These are phyloP conservation scores for Akanthomyces lecanii DNA, from an alignment of 2,329 filamentous ascomycete genomes.

Conservation along the genomic window DNA sequence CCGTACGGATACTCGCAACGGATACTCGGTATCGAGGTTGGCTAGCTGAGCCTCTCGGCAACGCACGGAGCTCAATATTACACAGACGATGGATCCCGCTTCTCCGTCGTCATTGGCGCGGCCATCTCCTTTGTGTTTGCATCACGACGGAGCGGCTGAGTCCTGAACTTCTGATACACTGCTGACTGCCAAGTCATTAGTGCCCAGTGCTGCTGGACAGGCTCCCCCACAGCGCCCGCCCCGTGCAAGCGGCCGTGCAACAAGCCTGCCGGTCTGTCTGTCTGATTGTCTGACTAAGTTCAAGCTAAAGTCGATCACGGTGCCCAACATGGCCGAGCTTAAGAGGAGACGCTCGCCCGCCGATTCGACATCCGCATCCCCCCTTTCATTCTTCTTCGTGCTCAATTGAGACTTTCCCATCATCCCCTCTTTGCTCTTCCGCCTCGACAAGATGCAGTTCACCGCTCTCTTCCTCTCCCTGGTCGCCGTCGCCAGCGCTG, in stretches of 20 bases:
- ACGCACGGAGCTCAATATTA: background rate
- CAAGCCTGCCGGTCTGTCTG: background rate
- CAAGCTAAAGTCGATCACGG: background rate
- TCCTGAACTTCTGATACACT: background rate
- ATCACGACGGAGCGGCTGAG: background rate
- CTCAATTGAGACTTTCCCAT: background rate
- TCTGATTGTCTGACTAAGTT: constrained; percentile 5
- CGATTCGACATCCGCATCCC: background rate
- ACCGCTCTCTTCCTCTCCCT: constrained; percentile 19
- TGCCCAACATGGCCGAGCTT: background rate
- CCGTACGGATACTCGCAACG: no score
- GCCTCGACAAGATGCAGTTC: constrained; percentile 12
- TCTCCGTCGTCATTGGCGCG: background rate
- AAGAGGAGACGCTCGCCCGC: background rate
- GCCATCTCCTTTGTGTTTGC: background rate
- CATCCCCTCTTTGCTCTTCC: background rate
- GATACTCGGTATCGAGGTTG: background rate
- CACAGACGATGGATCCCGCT: background rate
- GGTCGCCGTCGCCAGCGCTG: constrained; percentile 17
- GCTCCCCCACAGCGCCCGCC: background rate
- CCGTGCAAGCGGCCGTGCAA: background rate
- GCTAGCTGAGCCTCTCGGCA: background rate
- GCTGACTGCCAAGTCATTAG: background rate
- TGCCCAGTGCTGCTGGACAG: background rate
- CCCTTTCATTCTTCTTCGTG: constrained; percentile 1